These are phyloP conservation scores for Fomitopsis pulvina DNA, from an alignment of 768 basidiomycete species.

Conservation along the genomic window DNA sequence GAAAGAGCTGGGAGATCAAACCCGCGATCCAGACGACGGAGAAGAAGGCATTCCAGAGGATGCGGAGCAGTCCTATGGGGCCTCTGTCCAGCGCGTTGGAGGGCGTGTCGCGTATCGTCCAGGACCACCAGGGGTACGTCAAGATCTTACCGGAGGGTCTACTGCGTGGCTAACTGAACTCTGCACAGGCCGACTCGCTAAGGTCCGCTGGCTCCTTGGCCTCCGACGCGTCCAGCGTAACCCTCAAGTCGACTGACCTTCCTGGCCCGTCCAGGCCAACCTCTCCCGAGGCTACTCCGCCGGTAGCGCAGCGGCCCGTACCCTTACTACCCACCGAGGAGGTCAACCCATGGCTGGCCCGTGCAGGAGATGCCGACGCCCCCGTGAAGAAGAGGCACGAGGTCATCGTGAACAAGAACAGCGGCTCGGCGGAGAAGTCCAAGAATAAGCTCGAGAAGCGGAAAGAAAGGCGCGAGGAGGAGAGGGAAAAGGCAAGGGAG, in stretches of 20 bases:
- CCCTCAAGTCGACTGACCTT: conserved; percentile 53
- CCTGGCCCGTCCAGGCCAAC: conserved; percentile 26
- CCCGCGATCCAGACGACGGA: conserved; percentile 25
- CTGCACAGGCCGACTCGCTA: conserved; percentile 8
- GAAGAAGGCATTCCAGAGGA: conserved; percentile 25
- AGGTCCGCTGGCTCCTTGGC: conserved; percentile 26
- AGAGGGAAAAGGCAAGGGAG: conserved; percentile 52
- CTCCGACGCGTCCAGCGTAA: conserved; percentile 63
- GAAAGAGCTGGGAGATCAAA: conserved; percentile 52
- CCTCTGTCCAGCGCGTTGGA: conserved; percentile 50
- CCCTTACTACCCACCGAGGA: conserved; percentile 16
- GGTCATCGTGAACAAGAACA: conserved; percentile 62
- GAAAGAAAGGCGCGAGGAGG: conserved; percentile 47
- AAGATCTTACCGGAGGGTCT: neutral
- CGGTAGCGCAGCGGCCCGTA: conserved; percentile 8
- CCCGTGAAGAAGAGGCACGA: conserved; percentile 67
- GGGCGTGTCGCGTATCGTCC: conserved; percentile 64
- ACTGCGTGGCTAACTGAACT: neutral
- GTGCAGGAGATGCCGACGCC: conserved; percentile 19
- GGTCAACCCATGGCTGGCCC: conserved; percentile 78
- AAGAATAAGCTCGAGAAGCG: conserved; percentile 72
- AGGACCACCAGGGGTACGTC: conserved; percentile 27
- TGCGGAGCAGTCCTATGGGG: conserved; percentile 27
- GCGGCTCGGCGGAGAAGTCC: conserved; percentile 53
- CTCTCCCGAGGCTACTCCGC: conserved; percentile 15